phyloP scores from a whole-genome alignment of 2,329 filamentous ascomycete species.

The Penicillium italicum region DNA sequence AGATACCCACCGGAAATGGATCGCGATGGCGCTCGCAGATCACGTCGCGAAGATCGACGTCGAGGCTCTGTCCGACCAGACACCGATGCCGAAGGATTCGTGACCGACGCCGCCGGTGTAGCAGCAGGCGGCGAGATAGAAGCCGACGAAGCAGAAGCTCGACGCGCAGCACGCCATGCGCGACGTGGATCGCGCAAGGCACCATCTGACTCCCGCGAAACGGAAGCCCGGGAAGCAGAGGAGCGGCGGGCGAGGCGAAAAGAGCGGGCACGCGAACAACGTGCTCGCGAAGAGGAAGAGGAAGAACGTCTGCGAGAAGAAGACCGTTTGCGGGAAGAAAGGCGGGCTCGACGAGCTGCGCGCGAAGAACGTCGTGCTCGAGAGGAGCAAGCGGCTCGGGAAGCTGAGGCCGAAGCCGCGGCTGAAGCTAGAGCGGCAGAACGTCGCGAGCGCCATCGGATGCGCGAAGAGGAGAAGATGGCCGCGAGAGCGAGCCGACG shows the following conservation, averaged over 20 bases:
- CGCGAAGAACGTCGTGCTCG: slow-evolving; percentile 26
- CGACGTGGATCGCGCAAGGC: slow-evolving; percentile 44
- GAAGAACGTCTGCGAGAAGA: slow-evolving; percentile 22
- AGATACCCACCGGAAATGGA: slow-evolving; percentile 36
- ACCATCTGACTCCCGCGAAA: slow-evolving; percentile 35
- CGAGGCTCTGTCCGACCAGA: slow-evolving; percentile 46
- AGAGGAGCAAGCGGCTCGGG: slow-evolving; percentile 23
- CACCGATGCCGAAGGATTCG: slow-evolving; percentile 48
- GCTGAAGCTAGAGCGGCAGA: slow-evolving; percentile 39
- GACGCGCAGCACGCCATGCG: slow-evolving; percentile 60
- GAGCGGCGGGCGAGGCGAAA: slow-evolving; percentile 32
- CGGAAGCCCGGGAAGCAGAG: slow-evolving; percentile 39
- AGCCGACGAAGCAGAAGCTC: slow-evolving; percentile 56
- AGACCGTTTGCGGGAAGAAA: slow-evolving; percentile 21
- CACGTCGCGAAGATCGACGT: slow-evolving; percentile 36
- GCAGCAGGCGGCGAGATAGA: slow-evolving; percentile 38
- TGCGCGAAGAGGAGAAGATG: slow-evolving; percentile 33
- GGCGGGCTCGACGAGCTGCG: slow-evolving; percentile 57
- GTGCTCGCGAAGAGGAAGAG: slow-evolving; percentile 46
- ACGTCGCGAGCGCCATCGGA: slow-evolving; percentile 40
- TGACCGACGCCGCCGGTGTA: slow-evolving; percentile 41
- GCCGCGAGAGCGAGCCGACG: slow-evolving; percentile 32
- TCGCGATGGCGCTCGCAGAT: slow-evolving; percentile 33
- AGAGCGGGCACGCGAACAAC: slow-evolving; percentile 34
- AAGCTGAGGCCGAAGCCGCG: slow-evolving; percentile 29